Conservation (phyloP, 2,329 filamentous ascomycete genomes). For the Nigrospora sphaerica region DNA sequence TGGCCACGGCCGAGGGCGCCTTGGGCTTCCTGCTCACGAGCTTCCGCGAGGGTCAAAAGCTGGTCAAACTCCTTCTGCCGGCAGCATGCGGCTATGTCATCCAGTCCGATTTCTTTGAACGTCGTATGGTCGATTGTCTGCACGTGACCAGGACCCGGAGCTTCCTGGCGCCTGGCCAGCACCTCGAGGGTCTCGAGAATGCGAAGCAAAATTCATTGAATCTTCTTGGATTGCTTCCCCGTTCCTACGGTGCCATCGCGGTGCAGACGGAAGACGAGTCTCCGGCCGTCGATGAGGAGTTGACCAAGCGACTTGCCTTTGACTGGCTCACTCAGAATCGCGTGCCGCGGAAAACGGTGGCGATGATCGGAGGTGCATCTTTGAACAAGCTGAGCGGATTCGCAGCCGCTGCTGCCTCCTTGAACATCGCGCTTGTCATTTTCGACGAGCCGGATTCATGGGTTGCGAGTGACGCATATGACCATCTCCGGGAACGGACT, state of each 20-base stretch:
- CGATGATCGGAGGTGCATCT: neutral
- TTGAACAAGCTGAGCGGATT: neutral
- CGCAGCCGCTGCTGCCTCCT: neutral
- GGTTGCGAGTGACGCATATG: conserved; percentile 12
- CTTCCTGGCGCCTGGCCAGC: neutral
- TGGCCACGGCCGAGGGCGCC: neutral
- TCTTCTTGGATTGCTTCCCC: neutral
- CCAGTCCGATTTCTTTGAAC: neutral
- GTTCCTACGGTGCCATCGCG: neutral
- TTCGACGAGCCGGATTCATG: conserved; percentile 14
- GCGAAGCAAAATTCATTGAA: neutral
- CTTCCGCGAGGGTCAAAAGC: neutral
- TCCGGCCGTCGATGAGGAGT: neutral
- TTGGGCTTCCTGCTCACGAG: neutral
- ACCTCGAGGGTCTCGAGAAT: neutral
- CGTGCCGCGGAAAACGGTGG: neutral
- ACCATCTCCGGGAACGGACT: conserved; percentile 15
- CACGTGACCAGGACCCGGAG: neutral
- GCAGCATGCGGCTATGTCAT: neutral
- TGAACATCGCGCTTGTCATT: conserved; percentile 14
- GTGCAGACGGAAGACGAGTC: neutral
- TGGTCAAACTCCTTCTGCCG: neutral
- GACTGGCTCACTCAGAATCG: neutral
- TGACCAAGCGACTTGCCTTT: neutral
- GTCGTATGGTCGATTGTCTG: neutral